Percentiles rank a stretch among this genome's conserved stretches.
phyloP scores from a whole-genome alignment of 768 basidiomycete species.

The Kwoniella sp. region DNA sequence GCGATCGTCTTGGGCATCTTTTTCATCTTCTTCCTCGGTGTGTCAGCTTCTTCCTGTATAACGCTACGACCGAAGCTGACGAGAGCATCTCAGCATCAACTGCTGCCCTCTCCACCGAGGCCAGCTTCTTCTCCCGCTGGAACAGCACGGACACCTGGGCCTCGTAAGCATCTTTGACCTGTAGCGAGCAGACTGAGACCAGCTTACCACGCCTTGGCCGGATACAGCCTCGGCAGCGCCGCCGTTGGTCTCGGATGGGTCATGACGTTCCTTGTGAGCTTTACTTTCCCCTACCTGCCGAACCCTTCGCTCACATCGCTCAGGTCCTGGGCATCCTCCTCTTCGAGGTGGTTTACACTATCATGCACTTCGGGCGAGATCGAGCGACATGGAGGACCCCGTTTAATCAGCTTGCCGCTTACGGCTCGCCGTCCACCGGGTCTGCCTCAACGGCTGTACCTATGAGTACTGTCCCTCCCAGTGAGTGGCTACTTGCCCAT shows the following conservation, averaged over 20 bases:
- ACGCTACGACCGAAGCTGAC: not conserved
- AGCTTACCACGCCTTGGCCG: not conserved
- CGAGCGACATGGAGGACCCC: slow-evolving; percentile 32
- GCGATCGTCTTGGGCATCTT: slow-evolving; percentile 62
- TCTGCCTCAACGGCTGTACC: not conserved
- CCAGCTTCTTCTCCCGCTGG: slow-evolving; percentile 15
- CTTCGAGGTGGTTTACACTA: slow-evolving; percentile 29
- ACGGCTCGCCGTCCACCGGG: slow-evolving; percentile 12
- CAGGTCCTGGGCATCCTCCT: slow-evolving; percentile 27
- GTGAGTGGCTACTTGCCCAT: too few species aligned
- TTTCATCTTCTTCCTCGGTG: slow-evolving; percentile 56
- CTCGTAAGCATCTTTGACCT: not conserved
- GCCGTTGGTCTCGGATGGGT: slow-evolving; percentile 33
- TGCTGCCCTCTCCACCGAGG: slow-evolving; percentile 19
- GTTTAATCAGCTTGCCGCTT: slow-evolving; percentile 23
- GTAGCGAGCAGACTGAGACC: not conserved
- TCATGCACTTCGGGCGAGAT: slow-evolving; percentile 21
- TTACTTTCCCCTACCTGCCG: not conserved
- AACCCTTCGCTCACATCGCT: slow-evolving; percentile 6
- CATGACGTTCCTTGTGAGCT: slow-evolving; percentile 29
- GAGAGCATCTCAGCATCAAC: slow-evolving; percentile 6
- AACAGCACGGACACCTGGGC: slow-evolving; percentile 8
- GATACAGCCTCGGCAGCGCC: slow-evolving; percentile 25
- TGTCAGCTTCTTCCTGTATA: not conserved
- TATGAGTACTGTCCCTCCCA: too few species aligned